These are phyloP conservation scores for Ceriops decandra DNA, from an alignment of 345 rosid species.

Conservation along the genomic window DNA sequence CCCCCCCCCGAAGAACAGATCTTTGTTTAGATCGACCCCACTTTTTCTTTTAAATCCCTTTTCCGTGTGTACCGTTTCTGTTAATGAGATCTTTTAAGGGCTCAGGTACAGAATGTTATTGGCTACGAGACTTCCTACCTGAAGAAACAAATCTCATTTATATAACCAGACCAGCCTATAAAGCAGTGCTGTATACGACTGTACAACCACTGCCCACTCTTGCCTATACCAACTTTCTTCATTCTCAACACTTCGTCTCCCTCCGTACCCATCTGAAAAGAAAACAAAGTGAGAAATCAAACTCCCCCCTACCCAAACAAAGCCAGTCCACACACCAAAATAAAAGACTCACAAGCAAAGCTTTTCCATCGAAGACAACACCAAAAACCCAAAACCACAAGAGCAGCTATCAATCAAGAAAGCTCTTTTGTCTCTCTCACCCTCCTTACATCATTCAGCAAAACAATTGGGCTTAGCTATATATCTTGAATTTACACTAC, in stretches of 20 bases:
- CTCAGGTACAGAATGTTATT: not conserved
- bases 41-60: slow-evolving; percentile 2
- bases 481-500: slow-evolving; percentile 5
- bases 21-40: slow-evolving; percentile 15
- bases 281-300: not conserved
- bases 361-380: not conserved
- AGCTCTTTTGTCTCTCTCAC: not conserved
- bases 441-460: slow-evolving; percentile 19
- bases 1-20: slow-evolving; percentile 17
- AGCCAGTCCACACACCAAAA: slow-evolving; percentile 8
- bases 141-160: slow-evolving; percentile 21
- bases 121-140: slow-evolving; percentile 10
- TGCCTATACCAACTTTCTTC: slow-evolving; percentile 26
- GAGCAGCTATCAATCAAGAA: slow-evolving; percentile 12
- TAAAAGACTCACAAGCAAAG: slow-evolving; percentile 1
- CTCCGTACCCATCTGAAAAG: slow-evolving; percentile 36
- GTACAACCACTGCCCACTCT: slow-evolving; percentile 24
- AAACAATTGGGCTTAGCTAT: slow-evolving; percentile 3
- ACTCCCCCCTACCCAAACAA: slow-evolving; percentile 10
- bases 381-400: slow-evolving; percentile 25
- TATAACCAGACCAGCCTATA: slow-evolving; percentile 34
- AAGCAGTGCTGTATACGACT: slow-evolving; percentile 22
- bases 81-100: not conserved
- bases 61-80: not conserved
- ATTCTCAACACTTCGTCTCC: slow-evolving; percentile 27